Evolutionary conservation across 2,329 filamentous ascomycete species (phyloP).

Genomic region (Colletotrichum nymphaeae): DNA sequence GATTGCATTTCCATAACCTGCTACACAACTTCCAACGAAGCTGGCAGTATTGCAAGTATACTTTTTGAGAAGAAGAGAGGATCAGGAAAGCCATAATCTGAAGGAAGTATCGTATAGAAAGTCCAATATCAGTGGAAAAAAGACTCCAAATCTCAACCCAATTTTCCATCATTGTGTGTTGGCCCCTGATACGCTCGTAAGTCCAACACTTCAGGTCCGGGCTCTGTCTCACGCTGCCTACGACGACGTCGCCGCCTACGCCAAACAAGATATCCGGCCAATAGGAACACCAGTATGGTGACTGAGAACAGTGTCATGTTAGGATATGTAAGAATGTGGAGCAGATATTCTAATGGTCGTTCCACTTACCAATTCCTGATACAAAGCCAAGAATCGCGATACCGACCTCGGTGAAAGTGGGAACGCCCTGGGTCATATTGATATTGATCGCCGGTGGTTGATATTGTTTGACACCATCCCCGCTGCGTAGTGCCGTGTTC

Average conservation of each 20-base stretch:
- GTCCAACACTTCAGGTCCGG: not conserved
- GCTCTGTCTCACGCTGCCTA: not conserved
- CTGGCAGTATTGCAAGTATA: not conserved
- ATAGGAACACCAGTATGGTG: not conserved
- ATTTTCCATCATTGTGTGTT: not conserved
- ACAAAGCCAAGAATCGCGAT: not conserved
- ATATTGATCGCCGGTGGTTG: not conserved
- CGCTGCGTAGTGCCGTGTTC: not conserved
- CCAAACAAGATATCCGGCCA: not conserved
- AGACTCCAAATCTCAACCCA: not conserved
- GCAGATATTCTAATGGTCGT: not conserved
- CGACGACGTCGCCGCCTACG: not conserved
- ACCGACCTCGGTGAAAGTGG: not conserved
- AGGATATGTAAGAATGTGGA: not conserved
- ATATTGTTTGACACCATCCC: not conserved
- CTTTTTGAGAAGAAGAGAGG: not conserved
- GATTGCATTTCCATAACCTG: not conserved
- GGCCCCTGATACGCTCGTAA: not conserved
- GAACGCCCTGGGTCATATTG: not conserved
- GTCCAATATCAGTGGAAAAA: not conserved
- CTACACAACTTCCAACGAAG: not conserved
- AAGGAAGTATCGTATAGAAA: not conserved
- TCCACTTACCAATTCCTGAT: not conserved
- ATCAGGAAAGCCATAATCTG: not conserved
- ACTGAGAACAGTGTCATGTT: not conserved